Conservation (phyloP, 2,329 filamentous ascomycete species). For the Phaeosphaeriaceae sp. region DNA sequence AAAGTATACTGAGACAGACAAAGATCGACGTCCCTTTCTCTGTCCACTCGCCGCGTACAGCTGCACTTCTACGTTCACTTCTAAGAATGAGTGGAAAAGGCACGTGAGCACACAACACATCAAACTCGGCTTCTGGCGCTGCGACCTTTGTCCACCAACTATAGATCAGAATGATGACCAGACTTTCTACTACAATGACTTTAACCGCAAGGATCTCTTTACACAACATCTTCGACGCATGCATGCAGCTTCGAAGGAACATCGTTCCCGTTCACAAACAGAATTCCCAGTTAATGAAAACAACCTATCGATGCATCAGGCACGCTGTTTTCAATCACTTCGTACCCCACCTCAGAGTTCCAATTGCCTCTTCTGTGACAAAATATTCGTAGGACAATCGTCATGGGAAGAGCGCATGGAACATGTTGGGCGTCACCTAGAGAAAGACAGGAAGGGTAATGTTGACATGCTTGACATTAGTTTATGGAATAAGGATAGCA, state of each 20-base stretch:
- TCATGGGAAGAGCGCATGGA: constrained; percentile 87
- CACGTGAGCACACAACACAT: constrained; percentile 84
- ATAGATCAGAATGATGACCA: constrained; percentile 38
- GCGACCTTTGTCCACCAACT: constrained; percentile 65
- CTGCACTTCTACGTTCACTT: constrained; percentile 73
- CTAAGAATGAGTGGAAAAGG: constrained; percentile 95
- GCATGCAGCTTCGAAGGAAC: constrained; percentile 65
- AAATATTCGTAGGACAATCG: constrained; percentile 65
- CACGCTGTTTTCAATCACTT: constrained; percentile 65
- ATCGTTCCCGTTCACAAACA: constrained; percentile 53
- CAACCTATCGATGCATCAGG: constrained; percentile 63
- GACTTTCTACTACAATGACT: constrained; percentile 61
- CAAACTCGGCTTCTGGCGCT: constrained; percentile 75
- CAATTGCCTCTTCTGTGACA: constrained; percentile 69
- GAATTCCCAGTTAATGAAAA: constrained; percentile 53
- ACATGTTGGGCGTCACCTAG: constrained; percentile 82
- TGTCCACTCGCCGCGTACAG: constrained; percentile 83
- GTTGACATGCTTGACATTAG: constrained; percentile 19
- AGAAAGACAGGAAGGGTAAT: constrained; percentile 55
- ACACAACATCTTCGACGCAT: constrained; percentile 87
- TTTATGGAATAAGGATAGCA: constrained; percentile 36
- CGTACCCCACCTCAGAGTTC: constrained; percentile 67
- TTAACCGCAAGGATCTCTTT: constrained; percentile 93
- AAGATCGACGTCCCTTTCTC: constrained; percentile 62
- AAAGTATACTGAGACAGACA: constrained; percentile 16